phyloP scores from a whole-genome alignment of 2,329 filamentous ascomycete species.

The Lecanicillium sp. region DNA sequence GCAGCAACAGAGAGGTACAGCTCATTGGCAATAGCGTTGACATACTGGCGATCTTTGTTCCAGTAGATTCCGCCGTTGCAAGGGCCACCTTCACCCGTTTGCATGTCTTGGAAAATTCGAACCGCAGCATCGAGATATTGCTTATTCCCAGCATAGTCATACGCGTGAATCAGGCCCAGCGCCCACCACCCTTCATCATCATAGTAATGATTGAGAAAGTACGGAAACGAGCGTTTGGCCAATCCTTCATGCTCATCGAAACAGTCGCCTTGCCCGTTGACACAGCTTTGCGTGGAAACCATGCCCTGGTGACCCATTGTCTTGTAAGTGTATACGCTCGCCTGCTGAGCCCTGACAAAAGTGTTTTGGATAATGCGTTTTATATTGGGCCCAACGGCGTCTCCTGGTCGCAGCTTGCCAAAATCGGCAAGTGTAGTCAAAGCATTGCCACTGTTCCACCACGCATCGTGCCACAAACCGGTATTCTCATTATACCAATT shows the following conservation, averaged over 20 bases:
- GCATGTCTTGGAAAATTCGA: slow-evolving; percentile 49
- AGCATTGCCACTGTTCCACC: slow-evolving; percentile 68
- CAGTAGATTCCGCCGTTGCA: slow-evolving; percentile 51
- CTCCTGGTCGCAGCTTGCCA: slow-evolving; percentile 23
- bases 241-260: slow-evolving; percentile 20
- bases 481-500: slow-evolving; percentile 51
- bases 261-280: slow-evolving; percentile 18
- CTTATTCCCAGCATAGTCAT: slow-evolving; percentile 42
- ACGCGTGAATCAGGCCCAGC: slow-evolving; percentile 48
- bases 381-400: slow-evolving; percentile 30
- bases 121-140: slow-evolving; percentile 47
- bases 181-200: slow-evolving; percentile 61
- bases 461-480: slow-evolving; percentile 58
- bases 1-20: slow-evolving; percentile 47
- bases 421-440: slow-evolving; percentile 56
- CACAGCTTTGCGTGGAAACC: slow-evolving; percentile 28
- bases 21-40: slow-evolving; percentile 52
- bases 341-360: slow-evolving; percentile 35
- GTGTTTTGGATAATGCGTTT: slow-evolving; percentile 35
- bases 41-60: slow-evolving; percentile 42
- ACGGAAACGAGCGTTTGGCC: slow-evolving; percentile 24
- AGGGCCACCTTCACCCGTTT: slow-evolving; percentile 34
- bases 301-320: slow-evolving; percentile 25
- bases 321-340: slow-evolving; percentile 28
- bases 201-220: slow-evolving; percentile 46